Base-by-base conservation (phyloP, 208 protist species). In the Trypanosoma lewisi region DNA sequence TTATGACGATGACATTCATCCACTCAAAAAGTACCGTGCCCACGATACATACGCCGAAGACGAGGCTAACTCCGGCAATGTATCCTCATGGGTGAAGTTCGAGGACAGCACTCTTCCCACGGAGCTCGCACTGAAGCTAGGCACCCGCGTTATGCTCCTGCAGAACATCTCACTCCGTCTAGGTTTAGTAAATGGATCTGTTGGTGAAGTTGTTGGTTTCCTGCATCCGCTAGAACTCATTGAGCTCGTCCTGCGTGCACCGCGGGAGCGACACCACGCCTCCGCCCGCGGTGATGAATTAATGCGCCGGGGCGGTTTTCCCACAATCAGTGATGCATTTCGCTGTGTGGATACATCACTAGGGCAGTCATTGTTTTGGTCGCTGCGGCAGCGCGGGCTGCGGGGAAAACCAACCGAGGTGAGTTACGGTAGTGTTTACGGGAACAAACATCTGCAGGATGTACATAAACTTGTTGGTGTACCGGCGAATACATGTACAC, bases 171-270 rank as follows among this genome's bases (percentile, higher is more conserved):
- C 78, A n/a, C 52, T 78, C 25, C 63, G 52, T 23, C 19, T 80
- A 17, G 66, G 69, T n/a, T 74, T 95, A n/a, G 83, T 88, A 17
- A 92, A 95, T 67, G 88, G 88, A 4, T 76, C 70, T 14, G 77
- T 90, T 6, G 85, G 83, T 2, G 73, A 79, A 30, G 83, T 95
- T 8, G 68, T 63, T 0, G 85, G 83, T n/a, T 95, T 95, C 69
- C 42, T 90, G 27, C 78, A 88, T 60, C 83, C 86, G 4, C 49
- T 88, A n/a, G 83, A 93, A 60, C 56, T 88, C 52, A 33, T 80
- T 12, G 77, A 78, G 25, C 51, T 93, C 28, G 66, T 82, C 36
- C 21, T 88, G 39, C 70, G 59, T n/a, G 63, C 53, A 6, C 69
- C 50, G 45, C 59, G 64, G 33, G 70, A 75, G 50, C 56, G 48